A percentile compares a stretch with the other conserved stretches of the same genome.
Evolutionary conservation across 2,329 filamentous ascomycete genomes (phyloP).

Genomic region (Nothomitra cinnamomea): DNA sequence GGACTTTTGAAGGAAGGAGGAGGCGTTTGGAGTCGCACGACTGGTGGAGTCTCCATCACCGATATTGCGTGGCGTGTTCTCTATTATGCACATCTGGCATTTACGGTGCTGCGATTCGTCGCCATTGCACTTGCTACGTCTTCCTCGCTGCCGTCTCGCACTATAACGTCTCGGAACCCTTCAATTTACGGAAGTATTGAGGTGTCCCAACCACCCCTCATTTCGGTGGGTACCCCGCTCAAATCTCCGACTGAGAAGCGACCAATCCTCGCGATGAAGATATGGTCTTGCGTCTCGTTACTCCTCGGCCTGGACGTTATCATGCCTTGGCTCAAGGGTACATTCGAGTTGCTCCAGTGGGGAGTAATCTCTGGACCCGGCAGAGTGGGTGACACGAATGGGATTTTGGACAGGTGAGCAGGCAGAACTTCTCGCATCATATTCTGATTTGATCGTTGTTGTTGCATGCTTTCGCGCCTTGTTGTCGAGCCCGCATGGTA

Average conservation of each 20-base stretch:
- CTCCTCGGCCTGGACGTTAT: constrained; percentile 57
- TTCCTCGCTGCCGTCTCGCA: constrained; percentile 48
- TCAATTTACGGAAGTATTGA: constrained; percentile 17
- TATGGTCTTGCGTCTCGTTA: constrained; percentile 58
- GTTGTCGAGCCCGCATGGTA: constrained; percentile 30
- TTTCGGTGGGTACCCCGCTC: constrained; percentile 6
- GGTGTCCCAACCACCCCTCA: constrained; percentile 8
- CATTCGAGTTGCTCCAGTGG: constrained; percentile 60
- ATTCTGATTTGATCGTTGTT: neutral
- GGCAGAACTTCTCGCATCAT: constrained; percentile 4
- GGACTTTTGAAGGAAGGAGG: neutral
- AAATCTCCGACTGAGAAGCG: constrained; percentile 24
- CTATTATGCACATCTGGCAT: constrained; percentile 32
- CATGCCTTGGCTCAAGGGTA: constrained; percentile 81
- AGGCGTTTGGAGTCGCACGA: neutral
- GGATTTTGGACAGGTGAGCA: constrained; percentile 78
- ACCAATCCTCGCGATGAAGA: constrained; percentile 58
- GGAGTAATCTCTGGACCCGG: constrained; percentile 57
- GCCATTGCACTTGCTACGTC: constrained; percentile 48
- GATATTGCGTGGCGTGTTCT: constrained; percentile 33
- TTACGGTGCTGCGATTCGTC: constrained; percentile 48
- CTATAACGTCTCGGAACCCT: constrained; percentile 25
- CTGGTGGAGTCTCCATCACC: constrained; percentile 11
- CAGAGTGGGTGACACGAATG: constrained; percentile 54
- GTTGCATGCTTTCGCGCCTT: constrained; percentile 9